phyloP scores from a whole-genome alignment of 2,329 filamentous ascomycete species.

The Sporothrix curviconia region DNA sequence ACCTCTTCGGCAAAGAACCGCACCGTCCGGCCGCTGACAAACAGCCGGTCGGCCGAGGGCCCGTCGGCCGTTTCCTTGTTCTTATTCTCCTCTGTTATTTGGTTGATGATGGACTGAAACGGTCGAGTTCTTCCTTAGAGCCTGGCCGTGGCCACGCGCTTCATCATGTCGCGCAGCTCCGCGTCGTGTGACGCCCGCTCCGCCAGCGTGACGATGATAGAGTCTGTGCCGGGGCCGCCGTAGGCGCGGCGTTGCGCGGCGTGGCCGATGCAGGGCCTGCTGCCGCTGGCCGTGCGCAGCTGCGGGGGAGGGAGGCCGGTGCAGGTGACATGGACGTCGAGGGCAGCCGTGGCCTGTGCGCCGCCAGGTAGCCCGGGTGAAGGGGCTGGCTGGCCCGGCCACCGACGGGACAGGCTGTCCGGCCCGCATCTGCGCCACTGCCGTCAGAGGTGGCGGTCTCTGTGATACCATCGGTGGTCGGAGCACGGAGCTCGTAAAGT shows the following conservation, averaged over 20 bases:
- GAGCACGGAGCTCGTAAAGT: not conserved
- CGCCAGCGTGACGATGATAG: conserved; percentile 73
- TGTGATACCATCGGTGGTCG: not conserved
- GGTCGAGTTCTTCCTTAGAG: conserved; percentile 62
- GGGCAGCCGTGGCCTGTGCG: conserved; percentile 23
- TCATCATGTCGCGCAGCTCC: conserved; percentile 71
- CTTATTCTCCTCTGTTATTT: conserved; percentile 59
- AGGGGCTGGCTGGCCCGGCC: not conserved
- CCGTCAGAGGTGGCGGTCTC: not conserved
- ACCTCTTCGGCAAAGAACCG: conserved; percentile 56
- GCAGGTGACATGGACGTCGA: conserved; percentile 24
- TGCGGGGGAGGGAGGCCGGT: not conserved
- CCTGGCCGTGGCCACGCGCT: conserved; percentile 70
- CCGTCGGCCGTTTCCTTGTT: conserved; percentile 44
- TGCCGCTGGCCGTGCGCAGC: conserved; percentile 8
- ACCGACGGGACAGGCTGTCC: not conserved
- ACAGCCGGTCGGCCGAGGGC: conserved; percentile 47
- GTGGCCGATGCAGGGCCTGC: conserved; percentile 24
- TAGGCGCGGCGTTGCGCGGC: conserved; percentile 15
- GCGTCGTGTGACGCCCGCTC: conserved; percentile 68
- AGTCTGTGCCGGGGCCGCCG: conserved; percentile 45
- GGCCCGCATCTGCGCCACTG: not conserved
- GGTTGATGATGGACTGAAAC: conserved; percentile 78
- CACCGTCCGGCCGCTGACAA: conserved; percentile 50
- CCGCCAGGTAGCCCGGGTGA: not conserved